These are phyloP conservation scores for Acrocalymma vagum DNA, from an alignment of 2,329 filamentous ascomycete species.

Conservation along the genomic window DNA sequence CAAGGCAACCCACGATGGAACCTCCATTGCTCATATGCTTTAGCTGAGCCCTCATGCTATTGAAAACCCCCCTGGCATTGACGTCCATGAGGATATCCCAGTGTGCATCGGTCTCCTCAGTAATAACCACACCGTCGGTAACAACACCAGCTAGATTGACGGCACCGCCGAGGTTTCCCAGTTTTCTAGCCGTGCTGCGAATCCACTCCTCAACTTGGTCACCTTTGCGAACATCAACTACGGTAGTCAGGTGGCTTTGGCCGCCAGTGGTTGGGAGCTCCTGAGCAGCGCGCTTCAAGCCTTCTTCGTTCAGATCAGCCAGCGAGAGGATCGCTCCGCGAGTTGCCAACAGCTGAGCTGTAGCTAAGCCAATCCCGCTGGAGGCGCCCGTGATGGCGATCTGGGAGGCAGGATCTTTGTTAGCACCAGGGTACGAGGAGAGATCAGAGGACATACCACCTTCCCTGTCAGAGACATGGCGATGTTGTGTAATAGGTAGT, in stretches of 20 bases:
- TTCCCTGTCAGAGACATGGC: no score
- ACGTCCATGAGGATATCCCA: slow-evolving; percentile 33
- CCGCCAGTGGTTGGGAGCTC: slow-evolving; percentile 8
- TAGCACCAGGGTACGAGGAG: no score
- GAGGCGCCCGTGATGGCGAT: slow-evolving; percentile 18
- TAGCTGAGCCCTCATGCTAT: slow-evolving; percentile 37
- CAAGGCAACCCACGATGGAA: slow-evolving; percentile 12
- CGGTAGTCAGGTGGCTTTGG: slow-evolving; percentile 31
- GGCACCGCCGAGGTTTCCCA: slow-evolving; percentile 49
- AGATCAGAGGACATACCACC: no score
- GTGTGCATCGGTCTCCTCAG: slow-evolving; percentile 20
- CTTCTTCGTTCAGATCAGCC: slow-evolving; percentile 39
- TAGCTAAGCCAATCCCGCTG: slow-evolving; percentile 56
- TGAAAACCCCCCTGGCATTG: slow-evolving; percentile 50
- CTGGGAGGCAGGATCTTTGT: no score
- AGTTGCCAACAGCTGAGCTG: slow-evolving; percentile 53
- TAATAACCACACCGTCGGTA: slow-evolving; percentile 12
- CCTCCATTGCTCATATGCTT: slow-evolving; percentile 30
- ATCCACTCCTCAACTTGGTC: slow-evolving; percentile 52
- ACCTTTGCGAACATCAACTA: slow-evolving; percentile 52
- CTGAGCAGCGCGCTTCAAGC: slow-evolving; percentile 45
- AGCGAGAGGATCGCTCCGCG: slow-evolving; percentile 43
- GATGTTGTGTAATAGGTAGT: no score
- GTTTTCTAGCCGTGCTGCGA: slow-evolving; percentile 38
- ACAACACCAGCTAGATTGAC: slow-evolving; percentile 50